These are phyloP conservation scores for Cladorrhinum sp. DNA, from an alignment of 2,329 filamentous ascomycete genomes.

Conservation along the genomic window DNA sequence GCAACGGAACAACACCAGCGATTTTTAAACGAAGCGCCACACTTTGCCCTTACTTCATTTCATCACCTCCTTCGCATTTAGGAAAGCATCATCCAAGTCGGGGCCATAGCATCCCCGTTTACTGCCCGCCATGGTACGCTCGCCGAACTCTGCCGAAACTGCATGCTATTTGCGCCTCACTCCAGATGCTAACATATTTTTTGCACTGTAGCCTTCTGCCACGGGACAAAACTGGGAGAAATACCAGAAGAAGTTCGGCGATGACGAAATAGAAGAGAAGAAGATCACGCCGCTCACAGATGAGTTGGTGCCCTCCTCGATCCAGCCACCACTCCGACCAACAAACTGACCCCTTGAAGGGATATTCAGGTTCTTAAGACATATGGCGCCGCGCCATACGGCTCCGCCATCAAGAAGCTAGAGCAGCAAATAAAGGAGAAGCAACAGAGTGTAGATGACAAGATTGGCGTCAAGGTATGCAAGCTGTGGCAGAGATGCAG, in stretches of 20 bases:
- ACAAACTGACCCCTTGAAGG: conserved; percentile 47
- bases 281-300: conserved; percentile 97
- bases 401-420: conserved; percentile 88
- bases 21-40: neutral
- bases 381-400: conserved; percentile 95
- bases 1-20: neutral
- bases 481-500: neutral
- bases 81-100: neutral
- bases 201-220: conserved; percentile 74
- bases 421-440: conserved; percentile 99
- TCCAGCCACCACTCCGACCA: neutral
- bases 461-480: conserved; percentile 80
- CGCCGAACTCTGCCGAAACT: neutral
- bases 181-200: conserved; percentile 14
- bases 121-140: conserved; percentile 26
- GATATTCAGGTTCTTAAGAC: conserved; percentile 99
- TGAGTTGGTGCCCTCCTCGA: conserved; percentile 64
- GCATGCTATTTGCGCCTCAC: neutral
- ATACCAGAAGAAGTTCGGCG: conserved; percentile 94
- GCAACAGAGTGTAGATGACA: conserved; percentile 96
- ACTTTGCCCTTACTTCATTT: neutral
- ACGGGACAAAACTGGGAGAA: conserved; percentile 97
- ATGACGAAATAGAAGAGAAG: conserved; percentile 98
- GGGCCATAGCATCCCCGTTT: conserved; percentile 1
- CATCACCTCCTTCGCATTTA: neutral